Percentiles rank a stretch among this genome's conserved stretches.
phyloP scores from a whole-genome alignment of 2,329 filamentous ascomycete species.

The Bipolaris zeicola region DNA sequence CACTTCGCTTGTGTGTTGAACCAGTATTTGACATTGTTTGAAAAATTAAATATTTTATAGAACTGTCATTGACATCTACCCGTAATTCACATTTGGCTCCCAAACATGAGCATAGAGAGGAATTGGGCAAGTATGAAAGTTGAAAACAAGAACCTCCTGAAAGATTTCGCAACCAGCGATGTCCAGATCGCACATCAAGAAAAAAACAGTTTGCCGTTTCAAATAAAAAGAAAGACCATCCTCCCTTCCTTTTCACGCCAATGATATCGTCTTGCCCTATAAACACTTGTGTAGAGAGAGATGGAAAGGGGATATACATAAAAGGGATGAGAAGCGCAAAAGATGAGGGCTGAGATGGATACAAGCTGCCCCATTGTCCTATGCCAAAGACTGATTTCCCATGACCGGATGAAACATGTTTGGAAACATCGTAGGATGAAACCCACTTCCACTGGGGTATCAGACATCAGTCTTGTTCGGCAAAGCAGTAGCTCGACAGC shows the following conservation, averaged over 20 bases:
- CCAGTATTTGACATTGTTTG: background rate
- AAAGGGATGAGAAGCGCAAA: background rate
- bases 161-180: background rate
- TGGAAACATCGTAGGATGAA: too few relatives aligned
- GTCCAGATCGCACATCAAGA: constrained; percentile 1
- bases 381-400: background rate
- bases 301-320: background rate
- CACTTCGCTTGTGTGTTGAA: too few relatives aligned
- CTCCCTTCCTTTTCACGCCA: background rate
- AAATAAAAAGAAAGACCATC: background rate
- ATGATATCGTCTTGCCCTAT: constrained; percentile 4
- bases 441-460: background rate
- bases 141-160: background rate
- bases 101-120: background rate
- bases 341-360: background rate
- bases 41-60: background rate
- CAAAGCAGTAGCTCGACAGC: background rate
- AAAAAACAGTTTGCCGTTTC: background rate
- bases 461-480: background rate
- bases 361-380: background rate
- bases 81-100: background rate
- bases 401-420: background rate
- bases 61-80: background rate
- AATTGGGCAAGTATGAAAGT: background rate
- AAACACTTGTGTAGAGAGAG: background rate